Base-by-base conservation (phyloP, 169 alveolate species). In the Besnoitia besnoiti region DNA sequence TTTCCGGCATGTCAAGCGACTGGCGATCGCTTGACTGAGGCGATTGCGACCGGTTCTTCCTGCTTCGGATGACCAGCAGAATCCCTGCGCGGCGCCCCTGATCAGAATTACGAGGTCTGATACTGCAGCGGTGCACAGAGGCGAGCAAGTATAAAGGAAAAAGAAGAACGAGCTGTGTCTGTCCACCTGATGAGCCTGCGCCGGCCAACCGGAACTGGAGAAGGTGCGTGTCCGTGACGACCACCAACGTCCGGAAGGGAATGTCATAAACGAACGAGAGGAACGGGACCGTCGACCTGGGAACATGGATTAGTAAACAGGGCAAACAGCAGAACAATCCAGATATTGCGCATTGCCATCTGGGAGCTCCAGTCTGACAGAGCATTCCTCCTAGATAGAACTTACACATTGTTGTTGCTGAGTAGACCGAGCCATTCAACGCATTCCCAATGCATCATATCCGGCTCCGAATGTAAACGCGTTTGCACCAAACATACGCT, bases 251-350 rank as follows among this genome's bases (percentile, higher is more conserved):
- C 14, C 40, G 59, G 40, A 77, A 77, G 19, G 87, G 87, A 44
- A 42, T 42, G 59, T 77, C 87, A 35, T 39, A 77, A 30, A 77
- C 61, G 47, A 40, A 42, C 33, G 87, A 77, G 30, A 77, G 50
- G 33, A 77, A 77, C 87, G 87, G 87, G 87, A 77, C 40, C 30
- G 87, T 40, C 59, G 87, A 77, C 87, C 87, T 77, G 87, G 33
- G 40, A 10, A 73, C n/a, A n/a, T n/a, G n/a, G n/a, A n/a, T n/a
- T n/a, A n/a, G n/a, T n/a, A n/a, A 16, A 14, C 0, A 67, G 24
- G 80, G 10, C 47, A 67, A 35, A 16, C 80, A 67, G 80, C 80
- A 50, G 62, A 50, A 50, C 62, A 50, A n/a, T n/a, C n/a, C n/a
- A n/a, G n/a, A n/a, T n/a, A n/a, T n/a, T n/a, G n/a, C n/a, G n/a